Evolutionary conservation across 2,329 filamentous ascomycete genomes (phyloP), one percentile per base, ranked within the genome.

Genomic region (Colletotrichum phormii): DNA sequence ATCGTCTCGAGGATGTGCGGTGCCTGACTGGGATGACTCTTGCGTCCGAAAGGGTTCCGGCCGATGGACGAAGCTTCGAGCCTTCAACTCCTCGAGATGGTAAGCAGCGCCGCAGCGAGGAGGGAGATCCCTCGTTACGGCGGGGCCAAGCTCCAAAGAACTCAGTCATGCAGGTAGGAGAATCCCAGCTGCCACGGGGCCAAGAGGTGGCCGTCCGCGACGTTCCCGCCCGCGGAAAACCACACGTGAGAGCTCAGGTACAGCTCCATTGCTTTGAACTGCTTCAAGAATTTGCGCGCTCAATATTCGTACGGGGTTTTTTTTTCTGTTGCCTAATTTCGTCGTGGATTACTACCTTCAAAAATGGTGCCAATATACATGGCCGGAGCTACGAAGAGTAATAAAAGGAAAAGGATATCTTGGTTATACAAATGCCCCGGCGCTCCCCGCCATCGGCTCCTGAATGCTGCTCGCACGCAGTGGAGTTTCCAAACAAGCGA

Each of bases 401-500:
- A 71, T 58, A 67, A 72, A 73, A 73, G 63, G 71, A 73, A 73
- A 71, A 66, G 71, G 71, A 73, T 73, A 73, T 73, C 71, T 72
- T 73, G 63, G 71, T 73, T 64, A 55, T 73, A 73, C 71, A 73
- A 57, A 73, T 72, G 71, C 71, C 67, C 71, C 71, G 60, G 66
- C 71, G 9, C 18, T 73, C 60, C 71, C 60, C 49, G 61, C 71
- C 71, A 64, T 70, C 57, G 68, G 59, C 64, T 73, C 57, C 68
- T 51, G 58, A 70, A 72, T 67, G 67, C 67, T 73, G 58, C 42
- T 71, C 68, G 49, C 51, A 66, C 60, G 64, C n/a, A 63, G 54
- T 63, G 46, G 49, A 72, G 63, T 69, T 67, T 53, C 55, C 62
- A 71, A 71, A 66, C 67, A 73, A 73, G 66, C 71, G 59, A 72